Evolutionary conservation across 306 rosid genomes (phyloP), one percentile per base, ranked within the genome.

Genomic region (Quercus alba): DNA sequence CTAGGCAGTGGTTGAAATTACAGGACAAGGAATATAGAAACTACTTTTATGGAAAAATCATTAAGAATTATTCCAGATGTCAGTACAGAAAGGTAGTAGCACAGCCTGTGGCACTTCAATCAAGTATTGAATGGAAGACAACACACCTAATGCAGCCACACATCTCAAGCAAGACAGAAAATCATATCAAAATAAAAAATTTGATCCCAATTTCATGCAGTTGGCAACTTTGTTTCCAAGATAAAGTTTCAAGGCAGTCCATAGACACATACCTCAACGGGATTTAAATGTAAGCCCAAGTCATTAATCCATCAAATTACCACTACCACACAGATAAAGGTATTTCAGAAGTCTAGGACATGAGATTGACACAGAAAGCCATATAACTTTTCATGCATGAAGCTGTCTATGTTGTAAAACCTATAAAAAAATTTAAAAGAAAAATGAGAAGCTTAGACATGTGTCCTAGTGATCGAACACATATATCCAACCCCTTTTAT

Each of bases 341-440:
- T 46, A 76, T 79, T 18, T 63, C 76, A 73, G 57, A 74, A 58
- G 75, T 79, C 69, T 72, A 59, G 55, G 35, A 67, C 86, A 89
- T 70, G 75, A 74, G 78, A 74, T 58, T 58, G 69, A 74, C 75
- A 41, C 56, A 71, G 28, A 55, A 71, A 84, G 81, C 86, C 83
- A 80, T 52, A 67, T 70, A 30, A 86, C 69, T 57, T 83, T 62
- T 70, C 86, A 81, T 75, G 72, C 77, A 67, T 38, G 77, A 58
- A n/a, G 82, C 72, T 38, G 61, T 75, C 38, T 77, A 71, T 76
- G 77, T 58, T 79, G 83, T 80, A 82, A 83, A 83, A 70, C 83
- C 80, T 63, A 57, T 69, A 67, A 72, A 83, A 86, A 82, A 56
- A 78, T 76, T 79, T 44, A 54, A 70, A 46, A 59, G 70, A 73